Base-by-base conservation (phyloP, 257 asterid genomes). In the Echium plantagineum region DNA sequence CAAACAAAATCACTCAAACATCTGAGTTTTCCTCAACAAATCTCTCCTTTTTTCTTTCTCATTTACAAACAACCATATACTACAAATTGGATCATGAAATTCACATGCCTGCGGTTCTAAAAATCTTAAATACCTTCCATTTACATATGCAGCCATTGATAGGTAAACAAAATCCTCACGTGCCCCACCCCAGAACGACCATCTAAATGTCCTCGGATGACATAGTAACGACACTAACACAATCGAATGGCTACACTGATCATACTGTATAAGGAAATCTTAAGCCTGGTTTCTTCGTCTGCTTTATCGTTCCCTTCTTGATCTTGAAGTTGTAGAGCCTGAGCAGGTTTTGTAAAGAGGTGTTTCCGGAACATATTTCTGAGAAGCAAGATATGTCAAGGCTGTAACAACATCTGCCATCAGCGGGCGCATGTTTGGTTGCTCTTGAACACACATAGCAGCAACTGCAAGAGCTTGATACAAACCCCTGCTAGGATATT, bases 381-480 rank as follows among this genome's bases (percentile, higher is more conserved):
- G 89, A 1, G 80, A 73, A 42, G 89, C 85, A 51, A 84, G 94
- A 70, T 81, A 84, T 60, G 75, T 70, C 20, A 82, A 67, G 58
- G 90, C 85, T 0, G 85, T 82, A 16, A 80, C 90, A 5, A 85
- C 85, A 47, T 85, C 90, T 1, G 82, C 90, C 52, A 85, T 82
- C 30, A 80, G 74, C 32, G 90, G 94, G 32, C 90, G 74, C 84
- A 78, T 71, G 31, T 64, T 83, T 19, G 83, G 81, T 67, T 80
- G 78, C 74, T 80, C 86, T 49, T 80, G 80, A 26, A 80, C 83
- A 35, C 86, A 81, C 86, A 81, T 78, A 66, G 84, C 84, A 15
- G 80, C 86, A n/a, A 81, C 78, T 4, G 86, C 81, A 61, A 81
- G 86, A 53, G 84, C 84, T 70, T 78, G 83, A 55, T 72, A 78